Evolutionary conservation across 1,139 yeast genomes (phyloP).

Genomic region (Keqinozyma sinolaborantium): DNA sequence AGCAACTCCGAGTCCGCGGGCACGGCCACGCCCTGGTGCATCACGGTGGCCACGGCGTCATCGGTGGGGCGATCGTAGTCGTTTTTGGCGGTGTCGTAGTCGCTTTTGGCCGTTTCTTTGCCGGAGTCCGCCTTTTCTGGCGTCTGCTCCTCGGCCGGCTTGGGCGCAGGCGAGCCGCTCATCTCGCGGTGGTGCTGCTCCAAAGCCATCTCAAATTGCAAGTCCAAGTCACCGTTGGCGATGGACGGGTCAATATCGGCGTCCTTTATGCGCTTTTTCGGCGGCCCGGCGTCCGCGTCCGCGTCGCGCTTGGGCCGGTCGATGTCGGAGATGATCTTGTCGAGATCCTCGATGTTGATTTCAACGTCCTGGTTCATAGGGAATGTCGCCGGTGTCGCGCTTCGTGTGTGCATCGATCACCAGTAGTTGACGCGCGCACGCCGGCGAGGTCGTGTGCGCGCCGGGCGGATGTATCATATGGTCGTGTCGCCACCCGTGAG

Average conservation of each 20-base stretch:
- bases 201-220: conserved; percentile 10
- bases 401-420: too few relatives aligned
- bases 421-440: too few relatives aligned
- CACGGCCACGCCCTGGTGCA: conserved; percentile 22
- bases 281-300: background rate
- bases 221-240: conserved; percentile 6
- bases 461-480: too few relatives aligned
- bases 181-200: conserved; percentile 3
- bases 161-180: background rate
- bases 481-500: too few relatives aligned
- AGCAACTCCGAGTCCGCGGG: conserved; percentile 44
- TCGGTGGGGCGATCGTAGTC: background rate
- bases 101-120: background rate
- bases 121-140: background rate
- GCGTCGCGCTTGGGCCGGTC: background rate
- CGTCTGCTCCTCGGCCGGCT: background rate
- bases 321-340: background rate
- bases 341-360: background rate
- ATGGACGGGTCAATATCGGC: background rate
- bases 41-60: conserved; percentile 6
- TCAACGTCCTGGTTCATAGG: background rate
- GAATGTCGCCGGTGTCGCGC: too few relatives aligned
- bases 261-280: background rate
- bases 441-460: too few relatives aligned
- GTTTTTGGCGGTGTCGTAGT: background rate